Base-by-base conservation (phyloP, 208 protist genomes). In the Trypanosoma melophagium region DNA sequence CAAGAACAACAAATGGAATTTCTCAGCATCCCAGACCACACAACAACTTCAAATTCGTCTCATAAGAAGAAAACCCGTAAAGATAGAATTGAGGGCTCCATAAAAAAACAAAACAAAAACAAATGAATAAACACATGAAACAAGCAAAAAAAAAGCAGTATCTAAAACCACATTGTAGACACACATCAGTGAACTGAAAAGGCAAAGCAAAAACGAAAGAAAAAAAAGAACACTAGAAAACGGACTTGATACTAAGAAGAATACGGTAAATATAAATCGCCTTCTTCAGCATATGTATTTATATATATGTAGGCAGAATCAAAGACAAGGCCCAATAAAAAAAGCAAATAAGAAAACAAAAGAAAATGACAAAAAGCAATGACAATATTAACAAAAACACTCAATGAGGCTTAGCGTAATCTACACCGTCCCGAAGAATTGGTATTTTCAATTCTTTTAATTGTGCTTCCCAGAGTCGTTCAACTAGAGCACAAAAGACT, bases 401-500 rank as follows among this genome's bases (percentile, higher is more conserved):
- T 59, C 38, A 69, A 25, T 69, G 64, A 7, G 53, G 8, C 0
- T 0, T 3, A 24, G 64, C 64, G 17, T 62, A 69, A 17, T 53
- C 21, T 8, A 69, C 64, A n/a, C 31, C 64, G 19, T 69, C 42
- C 0, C 64, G 38, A 35, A 59, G 38, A 58, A 69, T 41, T 42
- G 64, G 64, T 21, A 69, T 41, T 28, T 55, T 53, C 22, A 69
- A 22, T 22, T 17, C 13, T 41, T 25, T 25, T 22, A 69, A 51
- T 45, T 44, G 64, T 9, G 53, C 55, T 22, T 66, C 67, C 67
- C 58, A 66, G 2, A 64, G 40, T 25, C 82, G 68, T 60, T 66
- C 66, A 19, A 71, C 45, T 53, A 88, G 28, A 1, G 70, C 67
- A 31, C 51, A 72, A 57, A 84, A 73, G 21, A 63, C 76, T 9